Evolutionary conservation across 345 rosid genomes (phyloP).

Genomic region (Euphorbia pulcherrima): DNA sequence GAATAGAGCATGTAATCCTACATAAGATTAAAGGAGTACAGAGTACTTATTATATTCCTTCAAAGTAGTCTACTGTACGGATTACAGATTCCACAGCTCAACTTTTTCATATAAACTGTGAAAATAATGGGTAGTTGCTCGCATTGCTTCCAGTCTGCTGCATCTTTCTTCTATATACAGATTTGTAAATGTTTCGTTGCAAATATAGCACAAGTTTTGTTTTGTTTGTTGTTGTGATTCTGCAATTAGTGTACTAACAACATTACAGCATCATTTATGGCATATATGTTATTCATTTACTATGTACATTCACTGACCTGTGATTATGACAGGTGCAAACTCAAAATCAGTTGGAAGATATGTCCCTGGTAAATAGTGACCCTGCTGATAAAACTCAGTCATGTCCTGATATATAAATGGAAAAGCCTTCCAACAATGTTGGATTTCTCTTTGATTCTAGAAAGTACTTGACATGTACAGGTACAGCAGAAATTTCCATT

Average conservation of each 20-base stretch:
- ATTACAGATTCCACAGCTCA: too few species aligned
- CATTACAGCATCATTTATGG: not conserved
- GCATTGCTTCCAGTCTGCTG: too few species aligned
- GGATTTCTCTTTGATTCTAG: not conserved
- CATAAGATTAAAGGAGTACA: too few species aligned
- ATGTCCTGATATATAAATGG: not conserved
- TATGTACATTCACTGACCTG: not conserved
- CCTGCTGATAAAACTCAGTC: not conserved
- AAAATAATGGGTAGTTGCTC: too few species aligned
- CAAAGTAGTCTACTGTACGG: too few species aligned
- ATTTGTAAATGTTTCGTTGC: not conserved
- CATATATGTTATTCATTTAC: not conserved
- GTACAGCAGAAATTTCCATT: constrained; percentile 1
- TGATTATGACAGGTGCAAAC: constrained; percentile 24
- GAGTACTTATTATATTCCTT: too few species aligned
- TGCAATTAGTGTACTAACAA: not conserved
- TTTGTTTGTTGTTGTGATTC: not conserved
- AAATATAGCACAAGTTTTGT: not conserved
- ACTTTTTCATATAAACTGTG: too few species aligned
- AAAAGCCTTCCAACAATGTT: not conserved
- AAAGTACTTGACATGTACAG: not conserved
- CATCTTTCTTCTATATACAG: not conserved
- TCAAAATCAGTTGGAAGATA: constrained; percentile 19
- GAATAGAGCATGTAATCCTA: too few species aligned
- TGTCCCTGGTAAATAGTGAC: not conserved